Evolutionary conservation across 2,329 filamentous ascomycete genomes (phyloP).

Genomic region (Immersiporthe knoxdaviesiana): DNA sequence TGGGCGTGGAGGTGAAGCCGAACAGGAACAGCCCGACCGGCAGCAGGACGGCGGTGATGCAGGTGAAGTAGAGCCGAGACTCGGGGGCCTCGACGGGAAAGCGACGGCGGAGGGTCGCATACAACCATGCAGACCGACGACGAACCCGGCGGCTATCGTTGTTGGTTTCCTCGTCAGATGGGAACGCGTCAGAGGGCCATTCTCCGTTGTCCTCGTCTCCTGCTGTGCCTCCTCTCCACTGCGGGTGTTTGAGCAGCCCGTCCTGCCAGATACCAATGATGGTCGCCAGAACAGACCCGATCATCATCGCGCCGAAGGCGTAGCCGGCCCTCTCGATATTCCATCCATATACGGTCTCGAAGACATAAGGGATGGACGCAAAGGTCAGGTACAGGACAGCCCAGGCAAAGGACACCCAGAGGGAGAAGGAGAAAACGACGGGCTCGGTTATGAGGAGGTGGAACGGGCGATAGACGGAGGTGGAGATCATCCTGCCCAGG

Average conservation of each 20-base stretch:
- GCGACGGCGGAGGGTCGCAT: conserved; percentile 48
- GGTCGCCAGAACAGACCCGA: conserved; percentile 69
- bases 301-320: conserved; percentile 73
- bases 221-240: conserved; percentile 41
- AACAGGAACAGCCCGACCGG: conserved; percentile 83
- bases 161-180: conserved; percentile 15
- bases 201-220: conserved; percentile 7
- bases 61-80: conserved; percentile 80
- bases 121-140: conserved; percentile 42
- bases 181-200: conserved; percentile 32
- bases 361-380: conserved; percentile 78
- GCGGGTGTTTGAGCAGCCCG: conserved; percentile 56
- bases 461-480: conserved; percentile 79
- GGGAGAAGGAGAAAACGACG: conserved; percentile 81
- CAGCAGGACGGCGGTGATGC: conserved; percentile 73
- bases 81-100: conserved; percentile 67
- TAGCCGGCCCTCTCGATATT: conserved; percentile 67
- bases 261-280: conserved; percentile 74
- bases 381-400: conserved; percentile 86
- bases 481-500: conserved; percentile 68
- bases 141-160: conserved; percentile 25
- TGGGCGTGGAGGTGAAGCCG: conserved; percentile 67
- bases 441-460: conserved; percentile 75
- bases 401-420: conserved; percentile 92
- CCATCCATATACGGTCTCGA: conserved; percentile 69